Percentiles rank a stretch among this genome's conserved stretches.
phyloP scores from a whole-genome alignment of 495 filamentous ascomycete species.

The Pyrenula massariospora region DNA sequence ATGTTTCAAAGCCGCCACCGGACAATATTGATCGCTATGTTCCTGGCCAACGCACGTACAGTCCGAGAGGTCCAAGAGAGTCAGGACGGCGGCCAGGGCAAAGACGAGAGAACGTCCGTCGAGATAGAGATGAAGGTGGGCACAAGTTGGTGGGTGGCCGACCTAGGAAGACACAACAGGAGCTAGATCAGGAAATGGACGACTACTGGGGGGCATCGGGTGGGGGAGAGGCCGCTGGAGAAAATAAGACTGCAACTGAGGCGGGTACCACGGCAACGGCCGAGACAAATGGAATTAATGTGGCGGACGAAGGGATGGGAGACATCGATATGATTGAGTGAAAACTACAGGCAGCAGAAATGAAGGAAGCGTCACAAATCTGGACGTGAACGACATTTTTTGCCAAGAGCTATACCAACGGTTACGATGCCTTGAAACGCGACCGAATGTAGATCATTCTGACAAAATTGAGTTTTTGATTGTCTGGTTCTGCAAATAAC shows the following conservation, averaged over 20 bases:
- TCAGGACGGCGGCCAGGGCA: slow-evolving; percentile 40
- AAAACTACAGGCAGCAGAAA: background rate
- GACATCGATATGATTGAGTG: slow-evolving; percentile 47
- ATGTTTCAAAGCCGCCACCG: slow-evolving; percentile 56
- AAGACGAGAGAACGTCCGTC: slow-evolving; percentile 17
- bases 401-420: too few species aligned
- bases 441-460: too few species aligned
- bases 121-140: slow-evolving; percentile 19
- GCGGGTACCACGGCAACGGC: slow-evolving; percentile 17
- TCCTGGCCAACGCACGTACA: slow-evolving; percentile 40
- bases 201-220: slow-evolving; percentile 64
- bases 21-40: slow-evolving; percentile 78
- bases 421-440: too few species aligned
- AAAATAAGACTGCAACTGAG: slow-evolving; percentile 2
- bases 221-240: slow-evolving; percentile 15
- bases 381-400: background rate
- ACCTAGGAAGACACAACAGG: slow-evolving; percentile 80
- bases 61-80: slow-evolving; percentile 22
- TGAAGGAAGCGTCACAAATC: background rate
- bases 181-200: slow-evolving; percentile 91
- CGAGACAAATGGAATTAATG: slow-evolving; percentile 19
- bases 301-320: slow-evolving; percentile 30
- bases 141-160: slow-evolving; percentile 38
- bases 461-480: too few species aligned
- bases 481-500: too few species aligned